Evolutionary conservation across 2,329 filamentous ascomycete species (phyloP), one percentile per base, ranked within the genome.

Genomic region (Diaporthe citrichinensis): DNA sequence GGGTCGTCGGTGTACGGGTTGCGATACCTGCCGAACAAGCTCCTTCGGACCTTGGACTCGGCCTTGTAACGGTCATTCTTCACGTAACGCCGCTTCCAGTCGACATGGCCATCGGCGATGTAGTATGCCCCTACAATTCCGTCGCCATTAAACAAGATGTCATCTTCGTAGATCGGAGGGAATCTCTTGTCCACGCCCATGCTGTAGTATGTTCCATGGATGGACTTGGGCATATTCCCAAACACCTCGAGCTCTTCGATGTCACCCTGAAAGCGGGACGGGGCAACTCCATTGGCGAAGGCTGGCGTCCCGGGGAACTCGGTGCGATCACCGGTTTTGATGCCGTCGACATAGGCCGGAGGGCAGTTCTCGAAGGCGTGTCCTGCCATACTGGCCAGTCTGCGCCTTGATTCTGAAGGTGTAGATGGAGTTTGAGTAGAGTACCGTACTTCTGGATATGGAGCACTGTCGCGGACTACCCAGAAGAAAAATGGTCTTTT

Each of bases 1-100:
- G 89, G 87, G 74, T 87, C 87, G 79, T 90, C 88, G 5, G 89
- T 91, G 77, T 85, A 90, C 0, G 88, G 87, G 78, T 92, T 91
- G n/a, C 90, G 84, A 77, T 91, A 91, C 55, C 86, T 84, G 0
- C 90, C 90, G 7, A 67, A 67, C 44, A 73, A 91, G 89, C 23
- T 91, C 79, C 31, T 71, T 67, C 34, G 59, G 79, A 81, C 81
- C 65, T 78, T 79, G n/a, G 79, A 78, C 75, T 83, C 80, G 23
- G 81, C 79, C 3, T 77, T 67, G 31, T 84, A 82, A 57, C 81
- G 81, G 6, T 57, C 25, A 3, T 78, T 81, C 74, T 83, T 55
- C 8, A 71, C 78, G 53, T 77, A 78, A 20, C 79, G 78, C 28
- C 83, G 80, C 76, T 81, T 81, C 74, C 84, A 84, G 34, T 73